Conservation (phyloP, 768 basidiomycete species). For the Tulasnella sp. region DNA sequence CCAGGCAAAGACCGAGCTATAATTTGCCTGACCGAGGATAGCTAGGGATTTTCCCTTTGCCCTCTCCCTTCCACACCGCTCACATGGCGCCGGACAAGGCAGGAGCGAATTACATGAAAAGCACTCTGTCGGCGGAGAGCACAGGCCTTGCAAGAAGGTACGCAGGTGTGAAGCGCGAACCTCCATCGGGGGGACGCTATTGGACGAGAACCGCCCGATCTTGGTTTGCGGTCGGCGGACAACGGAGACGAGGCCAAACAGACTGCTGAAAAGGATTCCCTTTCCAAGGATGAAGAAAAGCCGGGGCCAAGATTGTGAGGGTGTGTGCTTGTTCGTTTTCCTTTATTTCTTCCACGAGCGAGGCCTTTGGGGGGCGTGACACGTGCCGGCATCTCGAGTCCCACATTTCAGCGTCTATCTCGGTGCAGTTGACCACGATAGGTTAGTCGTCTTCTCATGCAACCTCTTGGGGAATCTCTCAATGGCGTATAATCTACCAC, state of each 20-base stretch:
- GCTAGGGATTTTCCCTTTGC: not conserved
- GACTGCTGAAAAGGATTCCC: not conserved
- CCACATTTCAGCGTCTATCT: not conserved
- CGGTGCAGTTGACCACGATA: not conserved
- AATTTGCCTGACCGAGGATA: not conserved
- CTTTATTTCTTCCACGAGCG: not conserved
- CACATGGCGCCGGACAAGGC: not conserved
- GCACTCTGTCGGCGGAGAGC: not conserved
- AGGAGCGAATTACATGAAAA: not conserved
- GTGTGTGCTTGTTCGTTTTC: not conserved
- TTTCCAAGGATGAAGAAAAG: not conserved
- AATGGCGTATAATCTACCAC: not conserved
- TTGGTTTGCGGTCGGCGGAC: not conserved
- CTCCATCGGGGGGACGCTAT: not conserved
- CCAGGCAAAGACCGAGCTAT: not conserved
- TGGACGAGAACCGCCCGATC: not conserved
- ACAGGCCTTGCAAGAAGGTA: not conserved
- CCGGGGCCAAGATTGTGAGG: not conserved
- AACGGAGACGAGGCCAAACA: not conserved
- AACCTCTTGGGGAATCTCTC: not conserved
- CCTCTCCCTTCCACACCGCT: not conserved
- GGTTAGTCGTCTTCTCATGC: constrained; percentile 1
- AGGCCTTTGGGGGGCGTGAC: not conserved
- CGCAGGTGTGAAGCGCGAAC: not conserved
- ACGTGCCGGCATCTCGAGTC: not conserved